phyloP scores from a whole-genome alignment of 202 grass and related monocot genomes.

The Schoenoplectus tabernaemontani region DNA sequence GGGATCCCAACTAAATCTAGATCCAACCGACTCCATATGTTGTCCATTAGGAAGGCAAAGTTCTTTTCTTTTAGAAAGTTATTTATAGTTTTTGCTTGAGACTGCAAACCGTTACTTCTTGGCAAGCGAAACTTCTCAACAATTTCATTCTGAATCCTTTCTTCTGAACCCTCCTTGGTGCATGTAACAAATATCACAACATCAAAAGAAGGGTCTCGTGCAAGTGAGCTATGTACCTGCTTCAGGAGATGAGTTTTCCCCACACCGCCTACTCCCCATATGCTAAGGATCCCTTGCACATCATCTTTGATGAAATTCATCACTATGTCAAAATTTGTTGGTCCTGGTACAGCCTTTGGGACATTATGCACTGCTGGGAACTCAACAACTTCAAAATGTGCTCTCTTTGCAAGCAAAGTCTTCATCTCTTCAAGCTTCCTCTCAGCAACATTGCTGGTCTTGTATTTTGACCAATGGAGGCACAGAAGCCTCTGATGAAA shows the following conservation, averaged over 20 bases:
- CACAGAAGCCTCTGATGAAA: not conserved
- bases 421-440: slow-evolving; percentile 11
- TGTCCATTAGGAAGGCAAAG: slow-evolving; percentile 24
- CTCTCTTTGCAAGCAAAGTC: not conserved
- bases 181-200: slow-evolving; percentile 5
- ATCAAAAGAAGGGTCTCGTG: slow-evolving; percentile 7
- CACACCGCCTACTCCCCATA: slow-evolving; percentile 3
- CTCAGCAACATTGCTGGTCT: not conserved
- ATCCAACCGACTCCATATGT: slow-evolving; percentile 24
- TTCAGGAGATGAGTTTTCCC: slow-evolving; percentile 15
- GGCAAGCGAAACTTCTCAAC: not conserved
- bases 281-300: not conserved
- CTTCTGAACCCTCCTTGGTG: slow-evolving; percentile 3
- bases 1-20: slow-evolving; percentile 21
- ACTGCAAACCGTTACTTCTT: not conserved
- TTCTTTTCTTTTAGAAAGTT: slow-evolving; percentile 15
- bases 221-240: slow-evolving; percentile 7
- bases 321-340: slow-evolving; percentile 5
- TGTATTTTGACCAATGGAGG: not conserved
- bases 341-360: not conserved
- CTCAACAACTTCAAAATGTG: not conserved
- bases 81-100: slow-evolving; percentile 15
- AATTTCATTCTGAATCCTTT: slow-evolving; percentile 17
- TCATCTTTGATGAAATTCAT: slow-evolving; percentile 11
- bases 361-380: not conserved